Percentiles rank a stretch among this genome's conserved stretches.
Evolutionary conservation across 2,329 filamentous ascomycete genomes (phyloP).

Genomic region (Diaporthe helianthi): DNA sequence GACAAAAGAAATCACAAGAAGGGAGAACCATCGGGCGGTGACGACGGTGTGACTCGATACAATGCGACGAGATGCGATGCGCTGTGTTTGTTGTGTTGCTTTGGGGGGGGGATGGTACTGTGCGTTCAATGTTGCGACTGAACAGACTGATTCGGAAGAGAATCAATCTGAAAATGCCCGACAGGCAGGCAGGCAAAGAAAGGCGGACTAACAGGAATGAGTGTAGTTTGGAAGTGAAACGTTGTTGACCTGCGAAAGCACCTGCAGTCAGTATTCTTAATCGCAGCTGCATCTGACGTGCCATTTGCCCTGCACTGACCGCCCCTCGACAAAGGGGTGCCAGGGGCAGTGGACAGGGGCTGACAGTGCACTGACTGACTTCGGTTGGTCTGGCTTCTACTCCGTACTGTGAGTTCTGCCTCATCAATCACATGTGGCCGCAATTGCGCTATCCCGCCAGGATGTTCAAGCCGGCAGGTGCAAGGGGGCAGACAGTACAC

Average conservation of each 20-base stretch:
- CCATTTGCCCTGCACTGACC: slow-evolving; percentile 23
- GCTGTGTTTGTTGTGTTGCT: not conserved
- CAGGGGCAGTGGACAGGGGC: not conserved
- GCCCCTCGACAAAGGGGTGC: slow-evolving; percentile 13
- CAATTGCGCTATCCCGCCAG: not conserved
- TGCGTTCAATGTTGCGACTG: slow-evolving; percentile 4
- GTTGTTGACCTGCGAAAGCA: slow-evolving; percentile 7
- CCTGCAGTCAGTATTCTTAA: not conserved
- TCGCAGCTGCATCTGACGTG: slow-evolving; percentile 19
- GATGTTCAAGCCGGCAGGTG: not conserved
- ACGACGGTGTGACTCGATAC: not conserved
- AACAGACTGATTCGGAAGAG: not conserved
- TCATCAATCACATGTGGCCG: slow-evolving; percentile 4
- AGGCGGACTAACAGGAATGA: not conserved
- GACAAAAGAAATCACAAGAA: slow-evolving; percentile 12
- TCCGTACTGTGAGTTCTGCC: not conserved
- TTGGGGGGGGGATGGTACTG: not conserved
- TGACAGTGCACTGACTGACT: slow-evolving; percentile 1
- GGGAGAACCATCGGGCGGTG: slow-evolving; percentile 10
- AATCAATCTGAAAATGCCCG: not conserved
- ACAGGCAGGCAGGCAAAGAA: not conserved
- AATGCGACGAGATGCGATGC: slow-evolving; percentile 3
- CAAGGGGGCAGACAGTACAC: not conserved
- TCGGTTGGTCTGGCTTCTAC: not conserved
- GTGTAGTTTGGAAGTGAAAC: not conserved